Evolutionary conservation across 352 stramenopile genomes (phyloP).

Genomic region (Phytophthora capsici): DNA sequence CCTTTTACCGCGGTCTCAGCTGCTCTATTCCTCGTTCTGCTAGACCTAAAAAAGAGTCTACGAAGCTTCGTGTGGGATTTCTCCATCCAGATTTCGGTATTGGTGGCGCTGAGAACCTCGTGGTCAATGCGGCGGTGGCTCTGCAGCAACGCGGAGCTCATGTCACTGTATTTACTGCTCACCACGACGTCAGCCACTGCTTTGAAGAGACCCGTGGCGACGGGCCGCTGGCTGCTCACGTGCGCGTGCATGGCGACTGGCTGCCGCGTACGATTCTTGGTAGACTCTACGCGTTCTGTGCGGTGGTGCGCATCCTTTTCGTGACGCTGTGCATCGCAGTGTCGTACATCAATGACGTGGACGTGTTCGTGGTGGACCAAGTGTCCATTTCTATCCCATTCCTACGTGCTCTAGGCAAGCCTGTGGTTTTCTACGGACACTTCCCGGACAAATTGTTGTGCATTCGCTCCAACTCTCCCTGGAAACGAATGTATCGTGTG

Average conservation of each 20-base stretch:
- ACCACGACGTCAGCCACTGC: slow-evolving; percentile 95
- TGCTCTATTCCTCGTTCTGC: slow-evolving; percentile 29
- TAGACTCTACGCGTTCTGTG: slow-evolving; percentile 93
- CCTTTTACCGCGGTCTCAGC: slow-evolving; percentile 34
- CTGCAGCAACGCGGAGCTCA: slow-evolving; percentile 83
- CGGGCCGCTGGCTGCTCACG: slow-evolving; percentile 71
- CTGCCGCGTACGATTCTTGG: slow-evolving; percentile 92
- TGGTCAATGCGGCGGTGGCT: slow-evolving; percentile 92
- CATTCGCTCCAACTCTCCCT: slow-evolving; percentile 52
- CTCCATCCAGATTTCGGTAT: slow-evolving; percentile 99
- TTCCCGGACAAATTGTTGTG: slow-evolving; percentile 98
- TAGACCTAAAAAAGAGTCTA: slow-evolving; percentile 7
- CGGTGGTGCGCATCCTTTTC: slow-evolving; percentile 94
- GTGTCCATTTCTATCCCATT: slow-evolving; percentile 84
- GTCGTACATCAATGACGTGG: slow-evolving; percentile 51
- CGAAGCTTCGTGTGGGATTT: slow-evolving; percentile 89
- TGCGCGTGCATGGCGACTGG: slow-evolving; percentile 94
- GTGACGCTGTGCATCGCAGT: slow-evolving; percentile 77
- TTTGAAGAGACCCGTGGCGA: slow-evolving; percentile 94
- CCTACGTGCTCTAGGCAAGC: slow-evolving; percentile 70
- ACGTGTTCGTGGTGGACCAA: slow-evolving; percentile 86
- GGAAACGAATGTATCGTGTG: slow-evolving; percentile 91
- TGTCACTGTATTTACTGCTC: slow-evolving; percentile 96
- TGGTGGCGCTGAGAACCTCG: slow-evolving; percentile 95
- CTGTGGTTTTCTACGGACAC: slow-evolving; percentile 99